Base-by-base conservation (phyloP, 495 filamentous ascomycete genomes). In the Letharia columbiana region DNA sequence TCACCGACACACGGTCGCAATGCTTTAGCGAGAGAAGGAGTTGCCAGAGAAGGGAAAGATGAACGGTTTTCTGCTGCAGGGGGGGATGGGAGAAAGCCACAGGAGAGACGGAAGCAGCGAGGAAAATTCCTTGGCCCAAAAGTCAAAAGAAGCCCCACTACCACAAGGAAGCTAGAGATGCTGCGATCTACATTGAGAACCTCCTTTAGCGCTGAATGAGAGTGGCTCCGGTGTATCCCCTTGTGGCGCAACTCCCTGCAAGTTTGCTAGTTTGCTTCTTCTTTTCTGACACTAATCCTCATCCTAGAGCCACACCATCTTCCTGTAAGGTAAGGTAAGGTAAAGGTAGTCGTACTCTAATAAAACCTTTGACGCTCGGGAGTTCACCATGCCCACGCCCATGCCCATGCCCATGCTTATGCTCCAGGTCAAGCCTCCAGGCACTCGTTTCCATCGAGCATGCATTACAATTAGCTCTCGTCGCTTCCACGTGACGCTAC, bases 31-130 rank as follows among this genome's bases (percentile, higher is more conserved):
- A 56, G 31, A 35, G 31, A 17, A n/a, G 28, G 13, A 57, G 54
- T 4, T 28, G 33, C 15, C 54, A 2, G 17, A 33, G 8, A 57
- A 57, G 54, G 54, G 8, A 57, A 57, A 3, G 54, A 57, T 37
- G 31, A 20, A 37, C 31, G 33, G 15, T 35, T 56, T 15, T 33
- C 13, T 37, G 33, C 54, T 57, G 54, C 54, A 57, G 54, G 54
- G 52, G 52, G 54, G 52, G 54, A 20, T 57, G 33, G 28, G 54
- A 6, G 13, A 20, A 37, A 13, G 54, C 54, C 54, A 57, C 54
- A 57, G 31, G 13, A 20, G 54, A 57, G 54, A 57, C 54, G 12
- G 54, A 57, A 37, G 33, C 54, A 57, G 54, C 54, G 33, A 57
- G 7, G 13, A 33, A 57, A 37, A 57, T 37, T 20, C 4, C 54